Evolutionary conservation across 2,329 filamentous ascomycete genomes (phyloP), one percentile per base, ranked within the genome.

Genomic region (Cytospora paraplurivora): DNA sequence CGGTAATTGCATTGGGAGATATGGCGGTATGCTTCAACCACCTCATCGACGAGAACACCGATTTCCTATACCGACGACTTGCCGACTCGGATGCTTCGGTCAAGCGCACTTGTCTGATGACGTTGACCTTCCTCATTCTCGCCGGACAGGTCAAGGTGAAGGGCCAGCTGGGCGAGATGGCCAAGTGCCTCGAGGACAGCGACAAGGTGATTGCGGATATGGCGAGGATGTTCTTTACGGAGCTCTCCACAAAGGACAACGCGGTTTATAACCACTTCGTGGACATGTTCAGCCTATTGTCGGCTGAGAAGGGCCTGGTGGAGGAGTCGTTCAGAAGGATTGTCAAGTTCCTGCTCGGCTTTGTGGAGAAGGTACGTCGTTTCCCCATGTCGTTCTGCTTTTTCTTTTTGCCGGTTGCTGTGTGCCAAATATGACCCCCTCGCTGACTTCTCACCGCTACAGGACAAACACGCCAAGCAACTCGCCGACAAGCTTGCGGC

Each of bases 1-100:
- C 96, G 11, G 96, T 99, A 19, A 96, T 99, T 70, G 94, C 95
- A 0, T 86, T 99, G 0, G 95, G 95, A 47, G 95, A 99, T 74
- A 99, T 99, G 95, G 96, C 96, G 0, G 95, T 99, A 27, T 97
- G 93, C 83, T 99, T 99, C 84, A 99, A 99, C 73, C 95, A 99
- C 73, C 85, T 99, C 56, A 97, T 99, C 70, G 96, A 99, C 73
- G 96, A 99, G 78, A 98, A 99, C 76, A 99, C 95, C 0, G 95
- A 99, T 74, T 99, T 98, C 80, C 78, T 99, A 50, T 99, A 99
- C 77, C 89, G 95, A 21, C 88, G 96, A 19, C 84, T 99, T 8
- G 96, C 95, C 17, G 96, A 99, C 72, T 81, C 85, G 17, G 93
- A 97, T 70, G 86, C 87, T 27, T 94, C 90, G 3, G 95, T 99